These are phyloP conservation scores for Saccharomycopsis amapae DNA, from an alignment of 805 yeast species.

Conservation along the genomic window DNA sequence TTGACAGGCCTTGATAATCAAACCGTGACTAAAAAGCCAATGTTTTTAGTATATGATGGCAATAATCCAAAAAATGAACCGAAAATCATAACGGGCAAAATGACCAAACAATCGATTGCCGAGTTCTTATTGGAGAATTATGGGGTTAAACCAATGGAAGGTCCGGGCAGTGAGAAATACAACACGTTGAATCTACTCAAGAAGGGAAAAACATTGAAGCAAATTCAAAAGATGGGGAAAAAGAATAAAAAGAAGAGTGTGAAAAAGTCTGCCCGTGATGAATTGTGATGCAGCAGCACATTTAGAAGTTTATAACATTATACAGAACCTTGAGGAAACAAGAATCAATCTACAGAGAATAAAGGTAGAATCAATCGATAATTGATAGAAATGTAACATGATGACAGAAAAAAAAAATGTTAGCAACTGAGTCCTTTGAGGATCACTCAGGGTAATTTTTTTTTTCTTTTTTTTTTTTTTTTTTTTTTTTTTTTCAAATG, in stretches of 20 bases:
- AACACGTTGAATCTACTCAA: constrained; percentile 23
- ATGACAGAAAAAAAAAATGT: neutral
- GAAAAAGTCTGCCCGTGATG: constrained; percentile 4
- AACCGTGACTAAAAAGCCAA: constrained; percentile 3
- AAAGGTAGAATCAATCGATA: no score
- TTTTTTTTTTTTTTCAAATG: neutral
- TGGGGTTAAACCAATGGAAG: constrained; percentile 27
- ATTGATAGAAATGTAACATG: neutral
- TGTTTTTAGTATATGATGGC: constrained; percentile 7
- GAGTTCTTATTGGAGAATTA: constrained; percentile 23
- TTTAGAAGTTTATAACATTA: no score
- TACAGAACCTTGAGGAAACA: no score
- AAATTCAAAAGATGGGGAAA: neutral
- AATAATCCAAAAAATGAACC: constrained; percentile 20
- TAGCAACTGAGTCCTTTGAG: no score
- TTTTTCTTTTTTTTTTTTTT: neutral
- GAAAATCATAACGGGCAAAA: constrained; percentile 22
- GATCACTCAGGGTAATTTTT: no score
- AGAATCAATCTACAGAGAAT: no score
- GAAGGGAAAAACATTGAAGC: constrained; percentile 21
- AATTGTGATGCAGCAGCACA: constrained; percentile 4
- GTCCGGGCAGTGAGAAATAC: constrained; percentile 28
- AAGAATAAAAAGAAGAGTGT: neutral
- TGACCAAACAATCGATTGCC: constrained; percentile 25
- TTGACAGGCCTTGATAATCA: constrained; percentile 3